A percentile compares a stretch with the other conserved stretches of the same genome.
These are phyloP conservation scores for Coniella vitis DNA, from an alignment of 2,329 filamentous ascomycete genomes.

Conservation along the genomic window DNA sequence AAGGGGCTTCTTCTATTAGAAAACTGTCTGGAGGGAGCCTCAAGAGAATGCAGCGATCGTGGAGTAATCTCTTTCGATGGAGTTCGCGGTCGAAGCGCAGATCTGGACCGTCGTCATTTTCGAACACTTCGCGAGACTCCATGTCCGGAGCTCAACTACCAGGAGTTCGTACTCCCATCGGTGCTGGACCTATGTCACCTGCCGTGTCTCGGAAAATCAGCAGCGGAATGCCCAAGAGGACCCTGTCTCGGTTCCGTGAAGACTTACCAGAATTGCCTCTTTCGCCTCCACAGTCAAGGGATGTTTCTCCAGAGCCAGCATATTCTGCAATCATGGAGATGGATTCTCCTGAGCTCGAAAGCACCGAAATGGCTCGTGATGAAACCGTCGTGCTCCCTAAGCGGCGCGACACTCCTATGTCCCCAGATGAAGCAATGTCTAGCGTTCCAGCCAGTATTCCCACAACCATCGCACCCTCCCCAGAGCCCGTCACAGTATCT, in stretches of 20 bases:
- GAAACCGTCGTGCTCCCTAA: constrained; percentile 26
- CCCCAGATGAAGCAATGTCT: constrained; percentile 7
- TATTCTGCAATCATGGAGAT: constrained; percentile 22
- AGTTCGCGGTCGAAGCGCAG: constrained; percentile 51
- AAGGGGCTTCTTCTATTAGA: constrained; percentile 43
- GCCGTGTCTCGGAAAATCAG: constrained; percentile 28
- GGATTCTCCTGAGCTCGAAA: constrained; percentile 17
- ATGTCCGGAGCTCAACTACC: constrained; percentile 45
- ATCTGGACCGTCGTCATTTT: constrained; percentile 69
- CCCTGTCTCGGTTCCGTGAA: constrained; percentile 86
- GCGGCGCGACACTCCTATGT: constrained; percentile 15
- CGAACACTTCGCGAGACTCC: constrained; percentile 85
- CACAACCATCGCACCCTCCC: constrained; percentile 36
- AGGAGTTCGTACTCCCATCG: constrained; percentile 23
- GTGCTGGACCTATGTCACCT: constrained; percentile 23
- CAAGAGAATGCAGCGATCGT: constrained; percentile 38
- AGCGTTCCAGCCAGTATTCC: constrained; percentile 9
- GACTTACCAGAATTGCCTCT: constrained; percentile 81
- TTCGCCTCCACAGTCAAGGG: constrained; percentile 76
- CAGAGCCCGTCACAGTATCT: constrained; percentile 68
- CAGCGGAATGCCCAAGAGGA: constrained; percentile 60
- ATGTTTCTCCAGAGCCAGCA: constrained; percentile 65
- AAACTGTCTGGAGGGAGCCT: constrained; percentile 50
- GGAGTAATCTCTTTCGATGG: constrained; percentile 71
- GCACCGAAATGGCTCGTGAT: constrained; percentile 6